Conservation (phyloP, 129 eudicot species). For the Smallanthus sonchifolius region DNA sequence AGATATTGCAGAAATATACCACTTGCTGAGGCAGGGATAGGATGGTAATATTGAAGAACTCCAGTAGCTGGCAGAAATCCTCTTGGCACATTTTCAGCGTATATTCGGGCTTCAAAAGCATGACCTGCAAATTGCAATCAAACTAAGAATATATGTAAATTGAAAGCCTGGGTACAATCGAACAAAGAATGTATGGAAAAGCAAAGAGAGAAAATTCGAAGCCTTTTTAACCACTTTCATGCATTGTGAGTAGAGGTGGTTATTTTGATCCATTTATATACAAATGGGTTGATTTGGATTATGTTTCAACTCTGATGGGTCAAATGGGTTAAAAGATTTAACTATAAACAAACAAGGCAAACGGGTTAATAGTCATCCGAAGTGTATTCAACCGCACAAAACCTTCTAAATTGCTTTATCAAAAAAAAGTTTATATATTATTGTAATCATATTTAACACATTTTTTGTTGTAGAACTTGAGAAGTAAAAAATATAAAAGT, state of each 20-base stretch:
- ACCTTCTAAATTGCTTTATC: not conserved
- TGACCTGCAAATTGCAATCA: constrained; percentile 67
- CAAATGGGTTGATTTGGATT: not conserved
- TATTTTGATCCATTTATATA: not conserved
- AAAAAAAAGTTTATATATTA: not conserved
- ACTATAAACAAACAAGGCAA: not conserved
- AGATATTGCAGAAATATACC: constrained; percentile 36
- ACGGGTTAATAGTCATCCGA: not conserved
- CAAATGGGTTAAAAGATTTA: not conserved
- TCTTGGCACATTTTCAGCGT: constrained; percentile 95
- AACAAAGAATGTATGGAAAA: not conserved
- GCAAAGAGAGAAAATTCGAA: not conserved
- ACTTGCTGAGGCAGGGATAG: constrained; percentile 67
- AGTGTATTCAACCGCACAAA: not conserved
- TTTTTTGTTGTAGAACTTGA: not conserved
- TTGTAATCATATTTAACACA: not conserved
- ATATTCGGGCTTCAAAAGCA: constrained; percentile 98
- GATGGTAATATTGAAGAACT: constrained; percentile 81
- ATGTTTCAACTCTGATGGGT: not conserved
- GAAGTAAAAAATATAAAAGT: not conserved
- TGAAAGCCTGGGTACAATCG: constrained; percentile 11
- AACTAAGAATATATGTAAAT: not conserved
- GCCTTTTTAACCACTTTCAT: not conserved
- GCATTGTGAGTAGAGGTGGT: not conserved
- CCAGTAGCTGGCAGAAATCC: constrained; percentile 99